Conservation (phyloP, 257 asterid species). For the Cynanchum wilfordii region DNA sequence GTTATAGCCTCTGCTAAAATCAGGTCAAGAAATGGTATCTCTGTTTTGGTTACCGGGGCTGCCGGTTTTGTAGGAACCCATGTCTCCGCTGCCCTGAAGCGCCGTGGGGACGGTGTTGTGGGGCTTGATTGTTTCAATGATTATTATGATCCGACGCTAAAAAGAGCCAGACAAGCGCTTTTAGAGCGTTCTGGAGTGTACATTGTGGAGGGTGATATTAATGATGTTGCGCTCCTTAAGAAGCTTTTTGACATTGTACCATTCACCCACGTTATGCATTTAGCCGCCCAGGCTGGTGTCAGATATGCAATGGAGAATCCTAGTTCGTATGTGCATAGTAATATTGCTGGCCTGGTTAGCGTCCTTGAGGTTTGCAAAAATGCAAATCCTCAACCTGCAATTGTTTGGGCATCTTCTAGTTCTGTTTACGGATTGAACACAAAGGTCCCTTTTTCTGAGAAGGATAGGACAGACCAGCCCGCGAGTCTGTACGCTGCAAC, state of each 20-base stretch:
- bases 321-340: slow-evolving; percentile 90
- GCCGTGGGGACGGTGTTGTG: slow-evolving; percentile 90
- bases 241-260: slow-evolving; percentile 78
- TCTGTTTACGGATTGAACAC: slow-evolving; percentile 93
- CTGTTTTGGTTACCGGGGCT: slow-evolving; percentile 91
- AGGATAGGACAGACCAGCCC: slow-evolving; percentile 88
- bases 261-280: slow-evolving; percentile 92
- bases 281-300: slow-evolving; percentile 97
- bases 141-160: slow-evolving; percentile 74
- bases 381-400: slow-evolving; percentile 88
- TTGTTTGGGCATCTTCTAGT: slow-evolving; percentile 97
- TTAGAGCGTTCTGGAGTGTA: slow-evolving; percentile 77
- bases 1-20: slow-evolving; percentile 76
- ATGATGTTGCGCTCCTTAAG: slow-evolving; percentile 53
- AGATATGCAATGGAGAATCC: slow-evolving; percentile 98
- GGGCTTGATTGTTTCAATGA: slow-evolving; percentile 83
- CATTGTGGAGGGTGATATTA: slow-evolving; percentile 92
- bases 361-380: slow-evolving; percentile 81
- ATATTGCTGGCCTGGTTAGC: slow-evolving; percentile 88
- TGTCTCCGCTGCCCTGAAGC: slow-evolving; percentile 83
- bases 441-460: slow-evolving; percentile 87
- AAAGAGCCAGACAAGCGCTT: slow-evolving; percentile 72
- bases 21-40: slow-evolving; percentile 76
- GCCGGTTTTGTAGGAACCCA: slow-evolving; percentile 97
- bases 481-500: slow-evolving; percentile 96